Evolutionary conservation across 495 filamentous ascomycete genomes (phyloP).

Genomic region (Trichodelitschia bisporula): DNA sequence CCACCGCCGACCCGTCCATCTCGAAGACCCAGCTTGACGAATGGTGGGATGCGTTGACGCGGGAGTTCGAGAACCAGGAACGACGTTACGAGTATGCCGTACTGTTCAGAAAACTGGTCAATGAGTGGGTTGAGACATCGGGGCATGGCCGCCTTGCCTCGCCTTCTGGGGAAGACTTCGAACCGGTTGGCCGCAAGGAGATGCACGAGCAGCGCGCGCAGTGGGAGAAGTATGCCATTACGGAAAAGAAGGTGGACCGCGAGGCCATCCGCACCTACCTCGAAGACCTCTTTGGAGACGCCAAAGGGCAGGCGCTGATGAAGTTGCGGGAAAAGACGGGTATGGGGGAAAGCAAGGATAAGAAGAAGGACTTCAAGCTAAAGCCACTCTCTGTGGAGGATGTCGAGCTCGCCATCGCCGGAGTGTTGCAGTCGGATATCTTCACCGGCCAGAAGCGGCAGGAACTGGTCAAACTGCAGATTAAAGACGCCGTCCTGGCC

Average conservation of each 20-base stretch:
- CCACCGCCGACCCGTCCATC: constrained; percentile 19
- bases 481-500: constrained; percentile 5
- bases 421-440: constrained; percentile 9
- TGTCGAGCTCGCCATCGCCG: constrained; percentile 6
- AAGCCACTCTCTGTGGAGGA: too few species aligned
- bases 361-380: constrained; percentile 4
- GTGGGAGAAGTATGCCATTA: constrained; percentile 37
- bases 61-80: constrained; percentile 10
- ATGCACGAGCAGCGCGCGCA: constrained; percentile 24
- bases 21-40: constrained; percentile 11
- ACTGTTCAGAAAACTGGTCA: constrained; percentile 10
- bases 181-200: constrained; percentile 20
- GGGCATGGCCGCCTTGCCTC: constrained; percentile 1
- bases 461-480: constrained; percentile 7
- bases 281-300: background rate
- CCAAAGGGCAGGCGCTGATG: background rate
- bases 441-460: constrained; percentile 9
- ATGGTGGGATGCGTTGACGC: constrained; percentile 7
- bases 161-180: constrained; percentile 10
- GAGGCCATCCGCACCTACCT: constrained; percentile 10
- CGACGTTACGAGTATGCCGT: constrained; percentile 11
- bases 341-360: background rate
- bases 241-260: constrained; percentile 11
- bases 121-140: constrained; percentile 9
- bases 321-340: constrained; percentile 7